Base-by-base conservation (phyloP, 2,329 filamentous ascomycete genomes). In the Pezicula rhizophila region DNA sequence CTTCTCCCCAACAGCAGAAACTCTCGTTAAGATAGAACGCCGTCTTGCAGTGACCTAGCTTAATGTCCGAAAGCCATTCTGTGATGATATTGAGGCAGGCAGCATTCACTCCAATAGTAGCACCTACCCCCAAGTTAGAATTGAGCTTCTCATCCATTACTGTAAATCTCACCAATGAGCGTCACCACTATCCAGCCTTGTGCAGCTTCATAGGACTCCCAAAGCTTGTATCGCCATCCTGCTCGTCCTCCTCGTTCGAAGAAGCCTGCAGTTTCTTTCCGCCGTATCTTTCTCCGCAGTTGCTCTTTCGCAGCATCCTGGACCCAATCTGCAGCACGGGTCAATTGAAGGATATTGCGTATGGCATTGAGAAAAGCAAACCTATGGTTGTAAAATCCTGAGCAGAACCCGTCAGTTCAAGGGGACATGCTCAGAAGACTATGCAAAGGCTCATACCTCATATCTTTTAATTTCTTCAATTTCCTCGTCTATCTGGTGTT, bases 131-230 rank as follows among this genome's bases (percentile, higher is more conserved):
- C n/a, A 10, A 1, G 45, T 61, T 28, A 61, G 54, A 45, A 48
- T 20, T 39, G 44, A 8, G 28, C 26, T 18, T 28, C 45, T 8
- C 6, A 8, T 39, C n/a, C 31, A 35, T 14, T 2, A 17, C 8
- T 35, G 17, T 14, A 31, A 44, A n/a, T 20, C 49, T 54, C 55
- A 68, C 68, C 88, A 49, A 99, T 92, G 53, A 99, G 75, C 18
- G 89, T 97, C 48, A 99, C 87, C 43, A 99, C 93, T 50, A 99
- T 91, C 93, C 93, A 99, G 18, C 89, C 92, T 70, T 99, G 93
- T 2, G 89, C 93, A 10, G 93, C 93, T 68, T 97, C 91, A 67
- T 97, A 99, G 26, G 87, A 87, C 65, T 93, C 88, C 71, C 80
- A 82, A 31, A 96, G 69, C 61, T 84, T 87, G 53, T 88, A 80